Evolutionary conservation across 148 eudicot genomes (phyloP).

Genomic region (Rhododendron molle): DNA sequence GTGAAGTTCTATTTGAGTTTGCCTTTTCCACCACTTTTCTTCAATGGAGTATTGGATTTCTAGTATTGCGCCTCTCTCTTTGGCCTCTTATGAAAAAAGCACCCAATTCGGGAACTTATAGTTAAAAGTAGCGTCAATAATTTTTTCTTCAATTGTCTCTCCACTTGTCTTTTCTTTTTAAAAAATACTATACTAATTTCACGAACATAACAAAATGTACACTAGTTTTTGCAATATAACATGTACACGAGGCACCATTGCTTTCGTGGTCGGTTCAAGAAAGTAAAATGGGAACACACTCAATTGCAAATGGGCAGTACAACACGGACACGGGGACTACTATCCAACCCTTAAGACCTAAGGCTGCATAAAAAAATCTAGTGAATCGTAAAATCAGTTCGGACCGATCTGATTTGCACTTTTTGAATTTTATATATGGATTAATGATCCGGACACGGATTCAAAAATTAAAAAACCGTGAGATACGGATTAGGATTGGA

Average conservation of each 20-base stretch:
- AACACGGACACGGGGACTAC: not conserved
- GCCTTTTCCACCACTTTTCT: not conserved
- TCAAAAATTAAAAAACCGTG: no score
- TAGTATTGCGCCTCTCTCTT: not conserved
- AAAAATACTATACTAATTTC: not conserved
- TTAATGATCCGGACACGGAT: no score
- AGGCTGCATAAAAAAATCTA: no score
- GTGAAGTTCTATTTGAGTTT: not conserved
- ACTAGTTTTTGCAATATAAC: no score
- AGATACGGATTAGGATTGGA: no score
- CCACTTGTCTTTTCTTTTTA: not conserved
- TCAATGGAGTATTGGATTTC: not conserved
- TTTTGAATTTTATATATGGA: no score
- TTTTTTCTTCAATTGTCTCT: not conserved
- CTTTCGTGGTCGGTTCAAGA: not conserved
- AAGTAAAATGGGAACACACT: not conserved
- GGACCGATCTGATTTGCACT: no score
- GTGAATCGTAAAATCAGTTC: no score
- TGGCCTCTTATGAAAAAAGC: not conserved
- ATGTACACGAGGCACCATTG: not conserved
- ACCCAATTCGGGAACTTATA: not conserved
- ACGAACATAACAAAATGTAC: not conserved
- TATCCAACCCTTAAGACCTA: no score
- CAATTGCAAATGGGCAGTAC: not conserved
- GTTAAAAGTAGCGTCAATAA: not conserved